Base-by-base conservation (phyloP, 1,139 yeast genomes). In the Debaryomycetaceae sp. region DNA sequence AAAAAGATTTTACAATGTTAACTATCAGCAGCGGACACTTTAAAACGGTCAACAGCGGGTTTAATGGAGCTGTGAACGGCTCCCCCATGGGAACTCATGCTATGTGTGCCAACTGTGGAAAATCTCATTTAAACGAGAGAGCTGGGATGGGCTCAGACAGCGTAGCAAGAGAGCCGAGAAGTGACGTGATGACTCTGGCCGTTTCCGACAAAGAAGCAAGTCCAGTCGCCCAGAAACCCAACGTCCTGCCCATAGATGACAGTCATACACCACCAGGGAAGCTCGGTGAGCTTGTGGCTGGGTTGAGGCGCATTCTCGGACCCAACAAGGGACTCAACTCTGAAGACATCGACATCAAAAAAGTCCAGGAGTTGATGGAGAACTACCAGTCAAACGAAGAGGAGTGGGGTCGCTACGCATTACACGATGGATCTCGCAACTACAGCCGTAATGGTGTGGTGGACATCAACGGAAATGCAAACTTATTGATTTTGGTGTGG, bases 401-500 rank as follows among this genome's bases (percentile, higher is more conserved):
- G 1, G 87, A 85, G 51, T 85, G 93, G 93, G 56, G 57, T 37
- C 68, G 70, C 49, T 83, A 68, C 60, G 89, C 88, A 2, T 67
- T 80, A 33, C 72, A 70, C 40, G 90, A 85, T 53, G 53, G 68
- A 3, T 58, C 75, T 20, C 60, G 80, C 45, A 74, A 70, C 47
- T 80, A 81, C 60, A 73, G 83, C 24, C 62, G 84, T 47, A 85
- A 85, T 57, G 89, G 89, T 1, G 80, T 85, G 24, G 80, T 80
- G 49, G 79, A 83, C 57, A 78, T 83, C 57, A 82, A 83, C 59
- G 77, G 79, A 31, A 83, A 83, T 62, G 91, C 89, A 41, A 84
- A 85, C 57, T 66, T 85, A 49, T 70, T 86, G 41, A 66, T 85
- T 13, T 63, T 85, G 43, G 89, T 85, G 27, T 86, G 93, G 93